phyloP scores from a whole-genome alignment of 139 green algal species.

The Astrephomene gubernaculifera region DNA sequence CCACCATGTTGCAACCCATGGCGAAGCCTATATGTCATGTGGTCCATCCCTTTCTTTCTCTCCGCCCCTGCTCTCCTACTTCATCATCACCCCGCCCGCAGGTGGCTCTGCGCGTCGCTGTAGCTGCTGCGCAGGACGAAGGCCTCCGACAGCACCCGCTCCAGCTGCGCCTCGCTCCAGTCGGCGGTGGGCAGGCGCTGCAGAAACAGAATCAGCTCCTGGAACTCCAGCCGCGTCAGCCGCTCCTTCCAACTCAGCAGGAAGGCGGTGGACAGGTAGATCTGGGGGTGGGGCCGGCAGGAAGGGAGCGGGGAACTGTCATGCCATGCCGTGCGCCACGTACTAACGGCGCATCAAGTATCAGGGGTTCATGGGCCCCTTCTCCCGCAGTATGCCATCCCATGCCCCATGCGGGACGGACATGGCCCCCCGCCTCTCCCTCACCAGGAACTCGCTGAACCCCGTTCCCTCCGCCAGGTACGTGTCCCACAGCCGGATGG shows the following conservation, averaged over 20 bases:
- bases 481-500: constrained; percentile 92
- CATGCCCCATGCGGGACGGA: no score
- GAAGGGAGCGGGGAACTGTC: not conserved
- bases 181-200: constrained; percentile 80
- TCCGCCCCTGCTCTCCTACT: no score
- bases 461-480: constrained; percentile 85
- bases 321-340: no score
- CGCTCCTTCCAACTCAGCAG: constrained; percentile 77
- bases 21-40: no score
- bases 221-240: constrained; percentile 82
- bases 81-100: constrained; percentile 51
- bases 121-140: constrained; percentile 87
- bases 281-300: constrained; percentile 29
- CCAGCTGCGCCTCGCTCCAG: constrained; percentile 86
- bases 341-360: no score
- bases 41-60: no score
- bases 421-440: no score
- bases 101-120: constrained; percentile 79
- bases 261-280: constrained; percentile 84
- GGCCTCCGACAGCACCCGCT: constrained; percentile 85
- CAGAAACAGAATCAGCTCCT: constrained; percentile 80
- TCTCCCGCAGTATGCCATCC: not conserved
- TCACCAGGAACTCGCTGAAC: constrained; percentile 86
- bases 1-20: no score
- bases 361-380: no score